Percentiles rank a stretch among this genome's conserved stretches.
These are phyloP conservation scores for Beauveria bassiana DNA, from an alignment of 2,329 filamentous ascomycete genomes.

Conservation along the genomic window DNA sequence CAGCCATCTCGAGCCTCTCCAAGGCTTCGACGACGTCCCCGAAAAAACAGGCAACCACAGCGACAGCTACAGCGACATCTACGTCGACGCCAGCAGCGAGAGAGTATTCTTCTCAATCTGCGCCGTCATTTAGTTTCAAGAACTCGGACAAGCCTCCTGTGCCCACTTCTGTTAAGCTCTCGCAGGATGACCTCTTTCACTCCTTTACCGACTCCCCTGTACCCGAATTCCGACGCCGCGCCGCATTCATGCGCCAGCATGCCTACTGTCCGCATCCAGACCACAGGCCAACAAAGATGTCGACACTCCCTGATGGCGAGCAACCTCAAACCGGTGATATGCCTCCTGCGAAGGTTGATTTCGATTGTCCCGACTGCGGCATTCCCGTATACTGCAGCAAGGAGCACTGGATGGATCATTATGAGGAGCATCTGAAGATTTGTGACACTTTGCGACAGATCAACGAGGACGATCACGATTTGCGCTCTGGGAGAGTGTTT, in stretches of 20 bases:
- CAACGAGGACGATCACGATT: conserved; percentile 96
- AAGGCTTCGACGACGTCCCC: neutral
- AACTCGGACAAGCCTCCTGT: conserved; percentile 16
- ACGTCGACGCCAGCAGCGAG: neutral
- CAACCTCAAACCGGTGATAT: conserved; percentile 47
- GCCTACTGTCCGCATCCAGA: conserved; percentile 88
- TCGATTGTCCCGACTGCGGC: conserved; percentile 94
- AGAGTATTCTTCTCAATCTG: conserved; percentile 12
- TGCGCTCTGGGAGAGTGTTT: conserved; percentile 84
- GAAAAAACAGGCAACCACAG: neutral
- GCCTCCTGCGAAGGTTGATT: conserved; percentile 75
- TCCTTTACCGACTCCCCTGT: conserved; percentile 84
- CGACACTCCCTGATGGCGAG: conserved; percentile 55
- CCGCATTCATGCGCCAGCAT: conserved; percentile 86
- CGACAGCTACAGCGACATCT: neutral
- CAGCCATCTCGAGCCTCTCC: conserved; percentile 7
- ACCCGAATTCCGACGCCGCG: conserved; percentile 77
- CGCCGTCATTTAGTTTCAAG: conserved; percentile 5
- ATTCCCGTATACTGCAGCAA: conserved; percentile 90
- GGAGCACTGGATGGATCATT: conserved; percentile 93
- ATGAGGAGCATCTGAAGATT: conserved; percentile 83
- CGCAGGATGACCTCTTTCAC: conserved; percentile 83
- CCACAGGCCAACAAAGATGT: conserved; percentile 67
- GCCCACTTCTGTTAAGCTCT: conserved; percentile 35
- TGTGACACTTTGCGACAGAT: conserved; percentile 88